Evolutionary conservation across 208 protist species (phyloP).

Genomic region (Crithidia brevicula): DNA sequence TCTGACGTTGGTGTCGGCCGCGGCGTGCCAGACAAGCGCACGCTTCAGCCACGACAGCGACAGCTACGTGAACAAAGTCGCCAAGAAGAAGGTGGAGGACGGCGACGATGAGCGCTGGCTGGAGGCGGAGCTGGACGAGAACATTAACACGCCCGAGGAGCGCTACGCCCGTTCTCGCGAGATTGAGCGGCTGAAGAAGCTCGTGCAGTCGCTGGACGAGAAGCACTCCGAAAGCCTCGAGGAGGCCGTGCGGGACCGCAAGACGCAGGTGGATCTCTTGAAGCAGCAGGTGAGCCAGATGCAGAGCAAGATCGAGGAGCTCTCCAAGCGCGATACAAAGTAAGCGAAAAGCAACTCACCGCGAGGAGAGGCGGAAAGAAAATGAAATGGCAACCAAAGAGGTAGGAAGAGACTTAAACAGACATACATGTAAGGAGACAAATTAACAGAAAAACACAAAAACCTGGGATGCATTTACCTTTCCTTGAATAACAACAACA

Average conservation of each 20-base stretch:
- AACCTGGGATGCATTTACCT: too few relatives aligned
- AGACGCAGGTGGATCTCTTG: constrained; percentile 51
- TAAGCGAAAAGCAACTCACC: too few relatives aligned
- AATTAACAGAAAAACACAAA: background rate
- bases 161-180: constrained; percentile 76
- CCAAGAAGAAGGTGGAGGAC: constrained; percentile 51
- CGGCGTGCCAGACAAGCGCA: constrained; percentile 10
- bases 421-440: background rate
- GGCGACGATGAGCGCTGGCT: constrained; percentile 78
- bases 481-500: too few relatives aligned
- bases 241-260: constrained; percentile 34
- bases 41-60: constrained; percentile 27
- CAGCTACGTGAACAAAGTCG: constrained; percentile 47
- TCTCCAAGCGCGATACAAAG: constrained; percentile 34
- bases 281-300: constrained; percentile 56
- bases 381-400: constrained; percentile 21
- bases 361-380: constrained; percentile 1
- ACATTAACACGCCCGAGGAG: constrained; percentile 81
- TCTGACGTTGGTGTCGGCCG: constrained; percentile 6
- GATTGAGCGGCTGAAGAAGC: constrained; percentile 56
- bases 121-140: constrained; percentile 88
- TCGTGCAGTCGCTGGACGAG: constrained; percentile 52
- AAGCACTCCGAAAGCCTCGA: constrained; percentile 60
- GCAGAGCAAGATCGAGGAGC: constrained; percentile 46
- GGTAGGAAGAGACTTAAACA: constrained; percentile 17